Evolutionary conservation across 768 basidiomycete species (phyloP).

Genomic region (Ramaria rubella): DNA sequence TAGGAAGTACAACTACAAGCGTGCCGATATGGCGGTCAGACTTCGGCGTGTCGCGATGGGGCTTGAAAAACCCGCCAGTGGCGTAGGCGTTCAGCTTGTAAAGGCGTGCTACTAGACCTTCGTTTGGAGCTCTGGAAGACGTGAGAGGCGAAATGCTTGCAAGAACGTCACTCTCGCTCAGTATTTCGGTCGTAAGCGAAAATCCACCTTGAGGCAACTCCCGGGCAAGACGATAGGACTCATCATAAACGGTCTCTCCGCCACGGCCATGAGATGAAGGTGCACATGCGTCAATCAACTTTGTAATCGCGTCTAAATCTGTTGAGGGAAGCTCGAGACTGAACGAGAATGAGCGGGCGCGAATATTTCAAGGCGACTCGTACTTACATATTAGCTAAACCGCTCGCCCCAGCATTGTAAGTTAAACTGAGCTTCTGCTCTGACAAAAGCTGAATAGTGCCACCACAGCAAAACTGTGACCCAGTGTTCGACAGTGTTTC

Average conservation of each 20-base stretch:
- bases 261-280: neutral
- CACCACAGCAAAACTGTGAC: too few species aligned
- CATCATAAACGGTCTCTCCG: neutral
- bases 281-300: neutral
- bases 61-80: conserved; percentile 36
- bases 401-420: too few species aligned
- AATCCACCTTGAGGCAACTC: neutral
- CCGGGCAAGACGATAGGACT: neutral
- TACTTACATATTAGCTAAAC: too few species aligned
- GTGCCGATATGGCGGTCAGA: conserved; percentile 43
- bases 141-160: neutral
- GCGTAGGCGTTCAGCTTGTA: neutral
- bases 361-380: too few species aligned
- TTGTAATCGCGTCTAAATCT: neutral
- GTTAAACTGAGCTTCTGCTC: too few species aligned
- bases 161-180: neutral
- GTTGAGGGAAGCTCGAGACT: neutral
- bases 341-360: too few species aligned
- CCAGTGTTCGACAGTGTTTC: too few species aligned
- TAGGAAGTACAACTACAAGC: conserved; percentile 45
- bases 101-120: neutral
- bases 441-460: too few species aligned
- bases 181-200: neutral
- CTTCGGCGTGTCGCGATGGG: conserved; percentile 44
- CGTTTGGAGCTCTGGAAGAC: neutral